These are phyloP conservation scores for Brasenia schreberi DNA, from an alignment of 164 flowering plant genomes.

Conservation along the genomic window DNA sequence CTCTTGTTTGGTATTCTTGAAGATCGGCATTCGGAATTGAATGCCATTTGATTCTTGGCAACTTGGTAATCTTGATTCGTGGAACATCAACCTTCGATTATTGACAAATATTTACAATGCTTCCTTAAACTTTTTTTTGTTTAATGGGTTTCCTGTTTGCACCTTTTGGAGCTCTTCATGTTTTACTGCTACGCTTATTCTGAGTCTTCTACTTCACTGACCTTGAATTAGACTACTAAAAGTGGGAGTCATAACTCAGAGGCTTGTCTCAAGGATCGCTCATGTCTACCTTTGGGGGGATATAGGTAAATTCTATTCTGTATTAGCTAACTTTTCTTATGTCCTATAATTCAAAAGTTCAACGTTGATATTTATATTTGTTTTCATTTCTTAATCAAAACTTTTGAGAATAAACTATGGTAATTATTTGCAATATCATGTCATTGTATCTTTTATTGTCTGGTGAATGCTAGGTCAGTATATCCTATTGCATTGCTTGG, in stretches of 20 bases:
- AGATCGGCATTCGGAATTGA: no score
- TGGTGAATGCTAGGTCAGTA: no score
- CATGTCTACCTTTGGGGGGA: constrained; percentile 96
- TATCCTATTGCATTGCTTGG: no score
- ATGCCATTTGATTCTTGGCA: no score
- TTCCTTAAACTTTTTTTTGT: no score
- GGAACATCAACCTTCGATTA: no score
- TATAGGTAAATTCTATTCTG: constrained; percentile 54
- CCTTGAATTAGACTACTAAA: constrained; percentile 55
- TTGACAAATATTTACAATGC: no score
- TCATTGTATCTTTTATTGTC: no score
- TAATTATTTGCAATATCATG: no score
- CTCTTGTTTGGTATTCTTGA: no score
- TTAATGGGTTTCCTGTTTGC: not conserved
- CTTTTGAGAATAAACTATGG: no score
- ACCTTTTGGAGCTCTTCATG: not conserved
- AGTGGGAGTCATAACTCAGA: constrained; percentile 79
- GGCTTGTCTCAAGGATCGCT: constrained; percentile 66
- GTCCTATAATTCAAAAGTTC: not conserved
- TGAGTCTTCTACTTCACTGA: not conserved
- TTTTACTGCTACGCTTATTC: not conserved
- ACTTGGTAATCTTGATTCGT: no score
- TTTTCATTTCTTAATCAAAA: not conserved
- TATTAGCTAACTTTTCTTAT: not conserved
- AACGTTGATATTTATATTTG: not conserved